A percentile compares a stretch with the other conserved stretches of the same genome.
phyloP scores from a whole-genome alignment of 2,329 filamentous ascomycete species.

The Verticillium tricorpus region DNA sequence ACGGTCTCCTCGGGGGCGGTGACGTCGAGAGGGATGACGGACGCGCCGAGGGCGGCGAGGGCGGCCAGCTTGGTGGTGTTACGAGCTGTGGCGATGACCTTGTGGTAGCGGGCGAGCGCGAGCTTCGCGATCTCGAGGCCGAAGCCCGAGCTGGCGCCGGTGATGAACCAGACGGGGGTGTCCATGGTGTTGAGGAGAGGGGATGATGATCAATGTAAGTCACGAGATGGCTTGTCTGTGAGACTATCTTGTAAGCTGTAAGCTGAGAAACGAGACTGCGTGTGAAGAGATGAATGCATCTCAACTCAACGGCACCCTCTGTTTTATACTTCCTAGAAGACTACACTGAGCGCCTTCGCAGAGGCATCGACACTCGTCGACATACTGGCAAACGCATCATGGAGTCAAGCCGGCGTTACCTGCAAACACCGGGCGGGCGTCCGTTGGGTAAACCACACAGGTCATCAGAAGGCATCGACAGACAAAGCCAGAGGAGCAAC shows the following conservation, averaged over 20 bases:
- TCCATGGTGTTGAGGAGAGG: not conserved
- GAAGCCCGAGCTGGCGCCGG: constrained; percentile 46
- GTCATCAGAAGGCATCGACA: not conserved
- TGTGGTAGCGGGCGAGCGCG: constrained; percentile 41
- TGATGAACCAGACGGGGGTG: constrained; percentile 44
- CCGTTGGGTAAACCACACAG: too few relatives aligned
- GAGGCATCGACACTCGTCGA: not conserved
- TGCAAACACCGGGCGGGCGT: not conserved
- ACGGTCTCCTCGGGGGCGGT: constrained; percentile 25
- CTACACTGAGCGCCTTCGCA: not conserved
- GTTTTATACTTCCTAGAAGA: not conserved
- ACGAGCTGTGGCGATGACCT: constrained; percentile 46
- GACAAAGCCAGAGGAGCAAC: not conserved
- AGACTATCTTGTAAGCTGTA: too few relatives aligned
- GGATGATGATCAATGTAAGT: too few relatives aligned
- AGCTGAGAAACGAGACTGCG: too few relatives aligned
- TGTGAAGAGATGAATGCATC: not conserved
- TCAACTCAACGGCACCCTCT: not conserved
- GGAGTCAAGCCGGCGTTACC: not conserved
- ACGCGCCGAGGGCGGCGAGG: constrained; percentile 38
- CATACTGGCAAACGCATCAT: too few relatives aligned
- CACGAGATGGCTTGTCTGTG: too few relatives aligned
- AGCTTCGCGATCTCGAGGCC: constrained; percentile 38
- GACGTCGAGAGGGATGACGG: constrained; percentile 41
- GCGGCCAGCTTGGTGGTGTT: constrained; percentile 30